phyloP scores from a whole-genome alignment of 2,329 filamentous ascomycete species.

The Fusarium luffae region DNA sequence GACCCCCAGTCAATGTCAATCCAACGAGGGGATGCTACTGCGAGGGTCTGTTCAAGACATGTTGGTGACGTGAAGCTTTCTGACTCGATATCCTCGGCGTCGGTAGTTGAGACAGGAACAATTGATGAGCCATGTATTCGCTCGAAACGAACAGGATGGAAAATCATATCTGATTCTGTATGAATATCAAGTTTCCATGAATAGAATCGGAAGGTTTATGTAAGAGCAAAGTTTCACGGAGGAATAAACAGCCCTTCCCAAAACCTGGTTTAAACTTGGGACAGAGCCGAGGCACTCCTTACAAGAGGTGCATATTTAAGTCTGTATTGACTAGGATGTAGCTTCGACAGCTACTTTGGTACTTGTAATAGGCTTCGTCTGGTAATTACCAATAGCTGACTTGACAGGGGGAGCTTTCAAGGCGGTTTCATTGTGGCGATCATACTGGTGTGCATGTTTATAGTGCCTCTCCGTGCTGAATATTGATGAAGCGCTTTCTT shows the following conservation, averaged over 20 bases:
- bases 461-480: not conserved
- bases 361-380: conserved; percentile 13
- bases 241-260: conserved; percentile 15
- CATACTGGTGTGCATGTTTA: conserved; percentile 24
- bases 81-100: conserved; percentile 8
- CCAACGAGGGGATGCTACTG: not conserved
- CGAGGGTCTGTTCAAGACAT: conserved; percentile 1
- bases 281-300: conserved; percentile 18
- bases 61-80: not conserved
- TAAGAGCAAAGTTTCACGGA: conserved; percentile 21
- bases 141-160: not conserved
- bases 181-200: not conserved
- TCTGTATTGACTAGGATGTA: conserved; percentile 20
- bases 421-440: conserved; percentile 33
- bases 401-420: conserved; percentile 10
- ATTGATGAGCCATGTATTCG: not conserved
- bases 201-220: conserved; percentile 26
- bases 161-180: not conserved
- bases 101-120: conserved; percentile 7
- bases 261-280: conserved; percentile 18
- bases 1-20: not conserved
- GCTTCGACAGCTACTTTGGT: not conserved
- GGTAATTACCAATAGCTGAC: conserved; percentile 16
- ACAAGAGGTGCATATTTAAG: not conserved
- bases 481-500: conserved; percentile 16